Evolutionary conservation across 2,329 filamentous ascomycete species (phyloP), one percentile per base, ranked within the genome.

Genomic region (Epichloe sp.): DNA sequence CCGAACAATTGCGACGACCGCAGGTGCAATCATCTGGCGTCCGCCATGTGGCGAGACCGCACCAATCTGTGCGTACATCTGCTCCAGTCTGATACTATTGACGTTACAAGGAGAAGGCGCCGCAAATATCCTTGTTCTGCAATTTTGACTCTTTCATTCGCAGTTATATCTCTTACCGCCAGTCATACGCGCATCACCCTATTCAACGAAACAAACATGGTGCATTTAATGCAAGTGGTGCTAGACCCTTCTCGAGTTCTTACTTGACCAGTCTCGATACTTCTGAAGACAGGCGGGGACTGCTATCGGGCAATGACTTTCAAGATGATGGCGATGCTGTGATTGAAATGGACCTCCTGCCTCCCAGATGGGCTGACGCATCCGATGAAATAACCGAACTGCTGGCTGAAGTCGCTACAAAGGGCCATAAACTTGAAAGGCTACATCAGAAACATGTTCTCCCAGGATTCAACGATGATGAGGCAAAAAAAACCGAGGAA

Each of bases 141-240:
- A 38, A 15, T 36, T 49, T 40, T 49, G 34, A 49, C 17, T 15
- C 10, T n/a, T 43, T 34, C 38, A 50, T 55, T 45, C 58, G 47
- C 64, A 95, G 91, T 67, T 98, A 94, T 69, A 93, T 98, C 67
- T 97, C 93, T 69, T 98, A 97, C 77, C 90, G 93, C 63, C 93
- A 98, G 74, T 97, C 91, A 62, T 97, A 96, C 71, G 82, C 89
- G 62, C 93, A 97, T 69, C 90, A 96, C 67, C 93, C 93, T 50
- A 80, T 83, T 54, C 90, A 94, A 71, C 88, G 89, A 71, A 81
- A 82, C 58, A 83, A 83, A 61, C 86, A 85, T 44, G 41, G 34
- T 71, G 72, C 76, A 53, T 68, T 66, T 48, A 62, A 65, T 54
- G 59, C 63, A 21, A 70, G 78, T 52, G 70, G 74, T 59, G 69